Evolutionary conservation across 2,329 filamentous ascomycete species (phyloP).

Genomic region (Trichoderma arundinaceum): DNA sequence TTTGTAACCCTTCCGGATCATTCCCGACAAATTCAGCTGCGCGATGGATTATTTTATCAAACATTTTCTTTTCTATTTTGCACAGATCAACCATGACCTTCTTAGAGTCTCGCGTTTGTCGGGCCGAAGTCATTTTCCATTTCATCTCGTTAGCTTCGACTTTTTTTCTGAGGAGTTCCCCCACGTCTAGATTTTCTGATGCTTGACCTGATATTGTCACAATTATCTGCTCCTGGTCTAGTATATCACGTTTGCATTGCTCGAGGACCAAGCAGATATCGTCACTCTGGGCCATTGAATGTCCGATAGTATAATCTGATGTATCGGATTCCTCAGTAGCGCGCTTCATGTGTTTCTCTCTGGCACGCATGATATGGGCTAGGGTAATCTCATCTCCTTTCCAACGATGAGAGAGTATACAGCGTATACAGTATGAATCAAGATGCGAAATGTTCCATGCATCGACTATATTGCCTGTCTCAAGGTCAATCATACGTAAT

Average conservation of each 20-base stretch:
- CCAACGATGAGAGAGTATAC: conserved; percentile 20
- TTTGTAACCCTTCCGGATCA: background rate
- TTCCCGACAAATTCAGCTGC: background rate
- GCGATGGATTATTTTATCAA: background rate
- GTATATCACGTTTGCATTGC: background rate
- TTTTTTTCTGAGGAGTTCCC: background rate
- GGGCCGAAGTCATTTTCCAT: background rate
- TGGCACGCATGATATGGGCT: conserved; percentile 16
- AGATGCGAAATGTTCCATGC: background rate
- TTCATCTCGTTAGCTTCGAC: conserved; percentile 18
- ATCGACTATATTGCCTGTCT: conserved; percentile 11
- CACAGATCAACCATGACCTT: background rate
- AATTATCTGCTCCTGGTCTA: background rate
- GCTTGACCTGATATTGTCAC: background rate
- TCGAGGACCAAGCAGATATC: background rate
- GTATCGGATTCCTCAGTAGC: background rate
- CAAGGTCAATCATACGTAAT: conserved; percentile 12
- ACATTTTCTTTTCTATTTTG: conserved; percentile 4
- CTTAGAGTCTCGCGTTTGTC: background rate
- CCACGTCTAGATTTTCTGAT: background rate
- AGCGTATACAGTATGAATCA: conserved; percentile 10
- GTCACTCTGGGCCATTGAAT: background rate
- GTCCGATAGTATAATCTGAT: background rate
- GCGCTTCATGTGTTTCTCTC: background rate
- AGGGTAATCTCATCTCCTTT: conserved; percentile 21